A percentile compares a stretch with the other conserved stretches of the same genome.
Evolutionary conservation across 1,139 yeast genomes (phyloP).

Genomic region (Candida labiduridarum): DNA sequence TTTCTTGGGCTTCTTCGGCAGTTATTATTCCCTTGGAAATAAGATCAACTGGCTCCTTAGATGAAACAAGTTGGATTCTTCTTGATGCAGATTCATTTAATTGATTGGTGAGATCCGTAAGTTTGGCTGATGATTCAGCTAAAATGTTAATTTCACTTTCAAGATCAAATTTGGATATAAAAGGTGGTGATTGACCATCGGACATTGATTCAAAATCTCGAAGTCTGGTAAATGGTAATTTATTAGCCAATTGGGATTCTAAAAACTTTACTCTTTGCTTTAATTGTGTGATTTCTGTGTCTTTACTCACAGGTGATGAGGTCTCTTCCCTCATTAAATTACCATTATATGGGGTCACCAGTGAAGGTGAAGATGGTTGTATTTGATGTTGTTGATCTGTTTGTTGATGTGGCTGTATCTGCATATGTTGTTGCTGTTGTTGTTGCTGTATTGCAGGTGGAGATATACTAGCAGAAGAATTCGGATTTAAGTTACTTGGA

Average conservation of each 20-base stretch:
- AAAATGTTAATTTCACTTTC: conserved; percentile 40
- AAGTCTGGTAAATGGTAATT: conserved; percentile 3
- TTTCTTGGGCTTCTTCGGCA: conserved; percentile 48
- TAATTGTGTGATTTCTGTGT: conserved; percentile 20
- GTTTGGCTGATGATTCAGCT: conserved; percentile 29
- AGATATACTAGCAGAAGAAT: neutral
- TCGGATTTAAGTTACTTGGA: conserved; percentile 11
- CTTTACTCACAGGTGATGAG: conserved; percentile 6
- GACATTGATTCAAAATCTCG: conserved; percentile 9
- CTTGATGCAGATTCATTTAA: conserved; percentile 39
- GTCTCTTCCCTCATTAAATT: conserved; percentile 5
- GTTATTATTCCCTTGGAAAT: conserved; percentile 50
- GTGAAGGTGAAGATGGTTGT: conserved; percentile 1
- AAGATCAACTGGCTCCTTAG: conserved; percentile 38
- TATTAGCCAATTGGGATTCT: conserved; percentile 21
- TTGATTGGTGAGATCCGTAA: conserved; percentile 42
- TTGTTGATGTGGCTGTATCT: neutral
- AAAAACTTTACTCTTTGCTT: conserved; percentile 24
- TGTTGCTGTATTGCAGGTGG: neutral
- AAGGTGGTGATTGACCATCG: conserved; percentile 28
- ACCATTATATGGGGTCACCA: conserved; percentile 4
- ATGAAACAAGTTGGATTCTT: conserved; percentile 34
- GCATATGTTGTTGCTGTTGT: conserved; percentile 2
- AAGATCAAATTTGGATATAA: conserved; percentile 34
- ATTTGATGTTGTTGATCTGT: neutral